Base-by-base conservation (phyloP, 1,139 yeast genomes). In the Diutina pseudorugosa region DNA sequence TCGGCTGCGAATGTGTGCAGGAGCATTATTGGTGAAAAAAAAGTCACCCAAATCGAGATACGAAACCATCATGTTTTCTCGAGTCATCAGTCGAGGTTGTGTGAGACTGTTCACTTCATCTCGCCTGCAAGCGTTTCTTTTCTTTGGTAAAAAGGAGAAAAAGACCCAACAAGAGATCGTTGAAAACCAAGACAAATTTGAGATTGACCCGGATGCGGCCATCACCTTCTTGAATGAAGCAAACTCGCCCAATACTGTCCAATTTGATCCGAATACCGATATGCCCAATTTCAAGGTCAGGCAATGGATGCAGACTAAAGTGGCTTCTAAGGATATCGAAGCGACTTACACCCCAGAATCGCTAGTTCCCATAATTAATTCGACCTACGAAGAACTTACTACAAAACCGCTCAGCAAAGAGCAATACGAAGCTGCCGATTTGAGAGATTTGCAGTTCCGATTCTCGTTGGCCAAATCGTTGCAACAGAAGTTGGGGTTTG, bases 401-500 rank as follows among this genome's bases (percentile, higher is more conserved):
- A 64, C 65, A 11, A 56, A 58, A 21, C 50, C 53, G 11, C 56
- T 65, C 41, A 52, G 54, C 12, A 51, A 47, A 11, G 60, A 58
- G 9, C 52, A 61, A 1, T 67, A 62, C 53, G 51, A 56, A 7
- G 50, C 52, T 4, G 53, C 65, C 2, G 57, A 58, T 43, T 68
- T 74, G 54, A 64, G 69, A 50, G 83, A 85, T 61, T 71, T 87
- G 54, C 58, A 66, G n/a, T 64, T 71, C 54, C 76, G 95, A 62
- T 87, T 89, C 62, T 62, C 69, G 27, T 71, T 81, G 51, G 64
- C 81, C 47, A 86, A 85, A 63, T 60, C 62, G 25, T 70, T 88
- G 50, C 90, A 85, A 63, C 66, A 71, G 52, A 65, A 68, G 30
- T 77, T 88, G 54, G 86, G 91, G 8, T 70, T 83, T 53, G 73